Percentiles rank a stretch among this genome's conserved stretches.
phyloP scores from a whole-genome alignment of 2,329 filamentous ascomycete species.

The Colletotrichum camelliae region DNA sequence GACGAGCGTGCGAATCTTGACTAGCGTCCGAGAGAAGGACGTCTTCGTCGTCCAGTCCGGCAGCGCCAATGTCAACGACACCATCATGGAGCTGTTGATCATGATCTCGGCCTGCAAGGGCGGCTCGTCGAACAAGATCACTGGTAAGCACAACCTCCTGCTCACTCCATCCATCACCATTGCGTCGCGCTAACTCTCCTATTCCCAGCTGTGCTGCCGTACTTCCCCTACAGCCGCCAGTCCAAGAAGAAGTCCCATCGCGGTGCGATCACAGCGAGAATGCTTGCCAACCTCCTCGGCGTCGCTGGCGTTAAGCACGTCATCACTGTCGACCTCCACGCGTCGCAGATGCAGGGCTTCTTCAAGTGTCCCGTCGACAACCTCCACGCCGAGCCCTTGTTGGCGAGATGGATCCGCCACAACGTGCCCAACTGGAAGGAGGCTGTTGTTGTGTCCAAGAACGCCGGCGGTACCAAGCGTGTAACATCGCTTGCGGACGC shows the following conservation, averaged over 20 bases:
- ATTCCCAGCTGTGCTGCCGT: constrained; percentile 77
- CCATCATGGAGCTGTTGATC: constrained; percentile 98
- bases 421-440: constrained; percentile 89
- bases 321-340: constrained; percentile 95
- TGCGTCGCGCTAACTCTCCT: neutral
- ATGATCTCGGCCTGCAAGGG: constrained; percentile 99
- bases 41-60: constrained; percentile 99
- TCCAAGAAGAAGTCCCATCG: constrained; percentile 99
- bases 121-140: constrained; percentile 95
- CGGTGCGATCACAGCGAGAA: constrained; percentile 93
- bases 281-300: constrained; percentile 93
- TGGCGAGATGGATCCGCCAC: constrained; percentile 92
- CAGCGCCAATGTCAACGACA: constrained; percentile 95
- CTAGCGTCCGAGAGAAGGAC: constrained; percentile 92
- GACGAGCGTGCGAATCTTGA: constrained; percentile 72
- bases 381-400: constrained; percentile 91
- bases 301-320: constrained; percentile 97
- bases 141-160: constrained; percentile 63
- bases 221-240: constrained; percentile 99
- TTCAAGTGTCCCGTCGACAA: constrained; percentile 98
- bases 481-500: constrained; percentile 96
- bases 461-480: constrained; percentile 94
- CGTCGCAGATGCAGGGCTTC: constrained; percentile 99
- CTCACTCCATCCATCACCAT: neutral
- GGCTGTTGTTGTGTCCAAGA: constrained; percentile 97